Evolutionary conservation across 352 stramenopile genomes (phyloP), one percentile per base, ranked within the genome.

Genomic region (Phytophthora ohioensis): DNA sequence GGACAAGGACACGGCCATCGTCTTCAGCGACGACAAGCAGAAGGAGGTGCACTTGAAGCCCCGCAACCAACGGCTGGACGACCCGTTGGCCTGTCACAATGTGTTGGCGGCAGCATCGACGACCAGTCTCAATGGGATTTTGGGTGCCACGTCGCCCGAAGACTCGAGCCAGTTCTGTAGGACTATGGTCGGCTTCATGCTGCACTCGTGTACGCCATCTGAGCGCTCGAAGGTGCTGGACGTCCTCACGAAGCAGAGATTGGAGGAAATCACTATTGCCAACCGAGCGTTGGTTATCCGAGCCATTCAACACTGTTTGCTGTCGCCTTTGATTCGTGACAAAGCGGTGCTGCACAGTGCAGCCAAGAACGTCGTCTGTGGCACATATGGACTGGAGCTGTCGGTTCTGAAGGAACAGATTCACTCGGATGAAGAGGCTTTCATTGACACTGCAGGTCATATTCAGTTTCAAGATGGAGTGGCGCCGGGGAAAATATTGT

Each of bases 101-200:
- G 87, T 95, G 27, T 74, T 95, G 3, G 73, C 72, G 42, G 58
- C 74, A 9, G 86, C 75, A 2, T 93, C 87, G 0, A 74, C 78
- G 3, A 60, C 84, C 31, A 93, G 80, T 73, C 60, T 95, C 4
- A 95, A 95, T 57, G 87, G 82, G 10, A 94, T 95, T 31, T 73
- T 95, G 10, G 79, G 82, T 1, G 88, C 88, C 5, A 95, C 82
- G 5, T 94, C 88, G 9, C 88, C 88, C 1, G 79, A 93, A 51
- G 65, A 87, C 54, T 92, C 87, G 48, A 91, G 79, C 53, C 72
- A 92, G 64, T 94, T 91, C 47, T 88, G 83, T 69, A 88, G 79
- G 57, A 94, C 84, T 15, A 94, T 95, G 88, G 91, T 88, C 7
- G 84, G 85, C 54, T 95, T 95, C 64, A 94, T 95, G 87, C 76